Base-by-base conservation (phyloP, 306 rosid genomes). In the Vigna unguiculata region DNA sequence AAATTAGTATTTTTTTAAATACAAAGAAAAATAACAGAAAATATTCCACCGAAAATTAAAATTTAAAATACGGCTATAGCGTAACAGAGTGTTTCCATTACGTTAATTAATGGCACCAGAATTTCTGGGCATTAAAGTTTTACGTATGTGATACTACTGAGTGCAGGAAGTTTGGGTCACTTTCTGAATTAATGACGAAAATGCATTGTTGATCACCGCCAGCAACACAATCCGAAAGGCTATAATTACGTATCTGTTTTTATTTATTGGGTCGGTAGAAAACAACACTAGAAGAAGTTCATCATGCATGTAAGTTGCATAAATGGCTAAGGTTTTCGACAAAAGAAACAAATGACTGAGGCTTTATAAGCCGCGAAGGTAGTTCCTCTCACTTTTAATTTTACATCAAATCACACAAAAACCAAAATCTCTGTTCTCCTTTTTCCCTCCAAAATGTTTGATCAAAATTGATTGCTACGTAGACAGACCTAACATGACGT, bases 241-340 rank as follows among this genome's bases (percentile, higher is more conserved):
- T 46, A 54, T 52, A 10, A 14, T 72, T 19, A 28, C 46, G 14
- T 25, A 24, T 25, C 46, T 74, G 57, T 10, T 45, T 71, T 53
- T 25, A 63, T 80, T 80, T 40, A 54, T 72, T 72, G 46, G 60
- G 83, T 80, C 30, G 52, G 83, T 69, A 74, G 61, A 60, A 72
- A 55, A 55, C 16, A 63, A 48, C 24, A 32, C 2, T 13, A 5
- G 6, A 9, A 9, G 64, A 28, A 71, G 66, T 34, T 38, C 54
- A 2, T 19, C 14, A 9, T 14, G 24, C 86, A 74, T 43, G 80
- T 83, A 83, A 58, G 36, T 2, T 40, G 9, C 80, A 49, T 83
- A 78, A 83, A 73, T 83, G 52, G 46, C 59, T 2, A 3, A 30
- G 48, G 34, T 57, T 58, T 28, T 46, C 16, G 14, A 24, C 21